Evolutionary conservation across 2,329 filamentous ascomycete species (phyloP).

Genomic region (Bipolaris zeicola): DNA sequence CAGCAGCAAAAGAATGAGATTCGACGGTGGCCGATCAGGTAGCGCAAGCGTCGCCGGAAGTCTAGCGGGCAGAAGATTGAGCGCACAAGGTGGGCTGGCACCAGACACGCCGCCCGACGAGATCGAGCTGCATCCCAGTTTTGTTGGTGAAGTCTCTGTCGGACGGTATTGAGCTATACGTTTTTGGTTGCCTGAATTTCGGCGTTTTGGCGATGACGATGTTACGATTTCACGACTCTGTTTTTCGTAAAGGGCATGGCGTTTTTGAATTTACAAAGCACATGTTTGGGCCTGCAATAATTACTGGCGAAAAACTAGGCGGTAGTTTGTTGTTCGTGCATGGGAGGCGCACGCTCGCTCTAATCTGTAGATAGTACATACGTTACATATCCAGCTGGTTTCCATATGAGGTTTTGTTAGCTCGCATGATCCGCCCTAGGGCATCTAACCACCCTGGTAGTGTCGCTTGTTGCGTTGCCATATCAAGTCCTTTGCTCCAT

Average conservation of each 20-base stretch:
- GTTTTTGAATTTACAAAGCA: conserved; percentile 1
- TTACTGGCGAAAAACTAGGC: neutral
- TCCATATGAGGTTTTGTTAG: neutral
- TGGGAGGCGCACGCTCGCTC: neutral
- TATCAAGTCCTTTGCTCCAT: neutral
- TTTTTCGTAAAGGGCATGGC: conserved; percentile 6
- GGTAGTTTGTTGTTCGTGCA: neutral
- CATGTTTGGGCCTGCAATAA: neutral
- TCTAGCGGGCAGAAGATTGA: conserved; percentile 13
- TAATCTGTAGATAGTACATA: neutral
- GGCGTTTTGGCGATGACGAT: conserved; percentile 7
- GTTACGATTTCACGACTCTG: neutral
- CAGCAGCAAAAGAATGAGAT: conserved; percentile 27
- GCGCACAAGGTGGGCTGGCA: conserved; percentile 16
- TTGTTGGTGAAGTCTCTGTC: conserved; percentile 27
- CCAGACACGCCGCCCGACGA: conserved; percentile 34
- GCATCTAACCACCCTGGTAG: neutral
- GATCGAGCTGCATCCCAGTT: conserved; percentile 28
- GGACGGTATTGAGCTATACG: conserved; percentile 13
- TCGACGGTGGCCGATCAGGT: conserved; percentile 20
- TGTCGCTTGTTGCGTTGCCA: neutral
- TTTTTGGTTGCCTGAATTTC: neutral
- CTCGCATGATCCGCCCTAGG: neutral
- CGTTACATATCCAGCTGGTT: neutral
- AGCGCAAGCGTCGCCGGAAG: conserved; percentile 21